These are phyloP conservation scores for Leucosporidium scottii DNA, from an alignment of 768 basidiomycete species.

Conservation along the genomic window DNA sequence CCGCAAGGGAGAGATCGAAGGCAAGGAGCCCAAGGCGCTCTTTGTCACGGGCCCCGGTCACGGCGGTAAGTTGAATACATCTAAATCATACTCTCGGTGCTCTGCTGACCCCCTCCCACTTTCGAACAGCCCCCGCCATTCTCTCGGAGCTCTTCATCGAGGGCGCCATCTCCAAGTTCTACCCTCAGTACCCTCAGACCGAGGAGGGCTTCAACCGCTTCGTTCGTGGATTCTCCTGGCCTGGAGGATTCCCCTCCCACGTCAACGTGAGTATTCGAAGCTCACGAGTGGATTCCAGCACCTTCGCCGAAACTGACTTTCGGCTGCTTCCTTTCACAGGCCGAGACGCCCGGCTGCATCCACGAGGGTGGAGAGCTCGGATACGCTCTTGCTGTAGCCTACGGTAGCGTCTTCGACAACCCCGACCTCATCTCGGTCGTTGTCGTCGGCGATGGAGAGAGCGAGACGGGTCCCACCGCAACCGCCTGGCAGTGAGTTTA, in stretches of 20 bases:
- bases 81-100: neutral
- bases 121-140: constrained; percentile 73
- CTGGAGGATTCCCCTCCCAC: constrained; percentile 55
- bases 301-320: neutral
- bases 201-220: constrained; percentile 49
- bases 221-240: constrained; percentile 66
- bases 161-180: constrained; percentile 54
- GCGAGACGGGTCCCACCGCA: constrained; percentile 42
- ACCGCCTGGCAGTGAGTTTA: constrained; percentile 39
- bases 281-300: neutral
- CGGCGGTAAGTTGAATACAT: constrained; percentile 19
- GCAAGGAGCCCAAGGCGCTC: constrained; percentile 52
- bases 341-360: constrained; percentile 79
- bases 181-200: constrained; percentile 43
- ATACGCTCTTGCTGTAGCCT: constrained; percentile 70
- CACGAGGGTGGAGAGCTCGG: constrained; percentile 86
- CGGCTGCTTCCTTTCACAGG: constrained; percentile 50
- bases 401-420: constrained; percentile 85
- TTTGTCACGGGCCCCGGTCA: constrained; percentile 72
- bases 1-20: constrained; percentile 38
- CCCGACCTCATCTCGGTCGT: constrained; percentile 74
- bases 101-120: neutral
- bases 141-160: constrained; percentile 83
- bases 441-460: constrained; percentile 79
- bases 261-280: neutral